Evolutionary conservation across 2,329 filamentous ascomycete species (phyloP).

Genomic region (Berkeleyomyces basicola): DNA sequence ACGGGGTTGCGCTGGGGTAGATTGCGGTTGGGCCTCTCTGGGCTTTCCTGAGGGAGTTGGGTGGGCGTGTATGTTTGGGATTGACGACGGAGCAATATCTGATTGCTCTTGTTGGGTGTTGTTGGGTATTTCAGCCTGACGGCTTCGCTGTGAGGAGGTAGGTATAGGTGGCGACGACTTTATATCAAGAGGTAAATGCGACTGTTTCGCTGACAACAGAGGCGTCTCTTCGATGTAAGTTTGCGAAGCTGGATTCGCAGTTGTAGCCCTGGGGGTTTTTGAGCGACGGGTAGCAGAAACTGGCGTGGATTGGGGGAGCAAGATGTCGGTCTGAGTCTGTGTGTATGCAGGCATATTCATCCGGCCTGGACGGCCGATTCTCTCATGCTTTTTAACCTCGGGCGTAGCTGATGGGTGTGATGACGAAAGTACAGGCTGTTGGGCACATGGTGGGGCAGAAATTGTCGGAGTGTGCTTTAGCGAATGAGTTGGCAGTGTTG

Average conservation of each 20-base stretch:
- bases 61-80: not conserved
- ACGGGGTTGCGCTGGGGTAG: not conserved
- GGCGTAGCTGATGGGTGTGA: not conserved
- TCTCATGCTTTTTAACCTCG: not conserved
- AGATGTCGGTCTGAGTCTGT: not conserved
- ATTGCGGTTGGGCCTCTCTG: not conserved
- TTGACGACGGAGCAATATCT: not conserved
- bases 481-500: not conserved
- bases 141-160: not conserved
- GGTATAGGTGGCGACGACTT: not conserved
- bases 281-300: not conserved
- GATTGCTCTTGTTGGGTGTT: not conserved
- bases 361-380: not conserved
- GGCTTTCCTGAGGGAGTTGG: not conserved
- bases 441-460: slow-evolving; percentile 1
- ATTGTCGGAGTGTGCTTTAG: not conserved
- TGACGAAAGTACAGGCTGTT: not conserved
- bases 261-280: not conserved
- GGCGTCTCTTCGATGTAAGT: not conserved
- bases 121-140: not conserved
- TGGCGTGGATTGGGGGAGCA: not conserved
- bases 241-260: not conserved
- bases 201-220: not conserved
- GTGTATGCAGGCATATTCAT: slow-evolving; percentile 9
- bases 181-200: not conserved